Evolutionary conservation across 164 flowering plant species (phyloP).

Genomic region (Litsea cubeba): DNA sequence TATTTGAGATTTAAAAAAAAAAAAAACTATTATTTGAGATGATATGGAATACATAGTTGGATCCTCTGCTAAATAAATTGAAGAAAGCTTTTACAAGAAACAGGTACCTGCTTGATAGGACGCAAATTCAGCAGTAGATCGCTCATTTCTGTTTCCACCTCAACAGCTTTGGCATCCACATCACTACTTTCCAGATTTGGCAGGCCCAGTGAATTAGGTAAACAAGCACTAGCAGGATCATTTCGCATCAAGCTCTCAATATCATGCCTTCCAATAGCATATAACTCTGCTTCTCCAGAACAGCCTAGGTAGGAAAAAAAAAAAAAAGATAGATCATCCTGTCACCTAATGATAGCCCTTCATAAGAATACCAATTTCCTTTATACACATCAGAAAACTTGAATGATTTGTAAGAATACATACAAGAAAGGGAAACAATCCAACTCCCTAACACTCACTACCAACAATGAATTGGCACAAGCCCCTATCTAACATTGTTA

Average conservation of each 20-base stretch:
- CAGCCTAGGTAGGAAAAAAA: slow-evolving; percentile 78
- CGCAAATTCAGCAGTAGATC: slow-evolving; percentile 63
- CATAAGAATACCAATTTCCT: not conserved
- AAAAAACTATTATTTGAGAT: no score
- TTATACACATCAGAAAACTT: no score
- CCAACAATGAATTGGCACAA: no score
- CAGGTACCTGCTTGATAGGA: slow-evolving; percentile 87
- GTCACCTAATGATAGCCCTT: not conserved
- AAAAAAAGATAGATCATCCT: not conserved
- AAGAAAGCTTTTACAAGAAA: not conserved
- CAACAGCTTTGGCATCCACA: slow-evolving; percentile 54
- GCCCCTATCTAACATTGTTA: not conserved
- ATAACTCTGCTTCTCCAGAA: slow-evolving; percentile 97
- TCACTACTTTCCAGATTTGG: slow-evolving; percentile 27
- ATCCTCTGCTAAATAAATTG: not conserved
- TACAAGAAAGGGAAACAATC: not conserved
- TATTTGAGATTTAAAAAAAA: no score
- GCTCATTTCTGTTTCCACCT: slow-evolving; percentile 66
- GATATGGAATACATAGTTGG: not conserved
- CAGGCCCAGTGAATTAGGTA: slow-evolving; percentile 54
- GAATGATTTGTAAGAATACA: not conserved
- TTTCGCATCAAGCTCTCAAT: slow-evolving; percentile 80
- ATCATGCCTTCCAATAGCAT: slow-evolving; percentile 98
- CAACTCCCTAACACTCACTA: no score
- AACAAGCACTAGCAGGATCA: slow-evolving; percentile 80